A percentile compares a stretch with the other conserved stretches of the same genome.
Evolutionary conservation across 768 basidiomycete species (phyloP).

Genomic region (Mycena venus): DNA sequence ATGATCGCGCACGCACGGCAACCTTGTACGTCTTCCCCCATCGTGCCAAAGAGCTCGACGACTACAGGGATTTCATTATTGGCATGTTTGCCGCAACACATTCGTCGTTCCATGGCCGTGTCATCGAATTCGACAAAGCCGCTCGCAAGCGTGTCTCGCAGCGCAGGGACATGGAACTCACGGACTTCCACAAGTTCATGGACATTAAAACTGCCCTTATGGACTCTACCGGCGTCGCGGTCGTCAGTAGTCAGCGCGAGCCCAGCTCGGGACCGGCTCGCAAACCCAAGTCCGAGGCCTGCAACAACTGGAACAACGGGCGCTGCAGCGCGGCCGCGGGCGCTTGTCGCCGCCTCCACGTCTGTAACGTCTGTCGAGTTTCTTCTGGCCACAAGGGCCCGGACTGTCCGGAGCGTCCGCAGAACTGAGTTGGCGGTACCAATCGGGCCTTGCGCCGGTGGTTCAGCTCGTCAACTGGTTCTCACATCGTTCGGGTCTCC

Average conservation of each 20-base stretch:
- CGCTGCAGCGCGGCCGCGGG: not conserved
- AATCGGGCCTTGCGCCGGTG: slow-evolving; percentile 9
- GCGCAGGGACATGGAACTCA: slow-evolving; percentile 7
- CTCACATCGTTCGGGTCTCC: not conserved
- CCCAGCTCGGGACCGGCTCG: not conserved
- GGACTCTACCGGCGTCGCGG: slow-evolving; percentile 2
- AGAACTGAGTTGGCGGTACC: not conserved
- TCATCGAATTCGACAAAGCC: slow-evolving; percentile 27
- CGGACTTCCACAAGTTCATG: slow-evolving; percentile 14
- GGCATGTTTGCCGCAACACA: slow-evolving; percentile 5
- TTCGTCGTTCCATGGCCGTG: not conserved
- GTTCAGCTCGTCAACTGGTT: not conserved
- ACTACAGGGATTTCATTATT: slow-evolving; percentile 15
- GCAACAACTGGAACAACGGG: slow-evolving; percentile 24
- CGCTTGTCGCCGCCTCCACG: slow-evolving; percentile 5
- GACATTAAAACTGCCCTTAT: slow-evolving; percentile 22
- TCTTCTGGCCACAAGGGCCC: slow-evolving; percentile 10
- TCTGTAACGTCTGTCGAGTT: slow-evolving; percentile 9
- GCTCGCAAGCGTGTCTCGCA: slow-evolving; percentile 2
- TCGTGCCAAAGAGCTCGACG: not conserved
- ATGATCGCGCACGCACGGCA: not conserved
- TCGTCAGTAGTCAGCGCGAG: not conserved
- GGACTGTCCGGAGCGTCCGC: slow-evolving; percentile 2
- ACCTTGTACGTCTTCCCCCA: slow-evolving; percentile 11
- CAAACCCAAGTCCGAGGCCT: not conserved